phyloP scores from a whole-genome alignment of 441 rosid genomes.

The Eruca vesicaria region DNA sequence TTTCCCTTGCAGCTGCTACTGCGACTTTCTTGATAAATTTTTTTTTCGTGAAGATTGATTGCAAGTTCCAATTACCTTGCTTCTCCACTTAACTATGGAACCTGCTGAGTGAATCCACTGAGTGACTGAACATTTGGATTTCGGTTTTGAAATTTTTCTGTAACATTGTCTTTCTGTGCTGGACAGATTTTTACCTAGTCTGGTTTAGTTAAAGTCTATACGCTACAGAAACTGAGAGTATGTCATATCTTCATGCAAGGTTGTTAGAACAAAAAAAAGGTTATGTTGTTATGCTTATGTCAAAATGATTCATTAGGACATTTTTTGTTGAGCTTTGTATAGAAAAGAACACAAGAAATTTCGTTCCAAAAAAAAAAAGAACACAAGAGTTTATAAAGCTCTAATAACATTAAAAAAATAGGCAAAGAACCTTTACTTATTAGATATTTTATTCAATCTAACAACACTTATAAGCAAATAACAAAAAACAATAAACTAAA shows the following conservation, averaged over 20 bases:
- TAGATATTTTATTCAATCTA: background rate
- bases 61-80: background rate
- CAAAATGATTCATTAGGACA: background rate
- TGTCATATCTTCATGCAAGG: background rate
- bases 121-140: background rate
- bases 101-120: background rate
- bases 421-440: background rate
- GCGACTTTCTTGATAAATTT: background rate
- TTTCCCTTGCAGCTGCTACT: constrained; percentile 1
- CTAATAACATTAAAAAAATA: background rate
- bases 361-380: background rate
- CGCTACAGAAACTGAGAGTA: background rate
- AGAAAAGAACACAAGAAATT: background rate
- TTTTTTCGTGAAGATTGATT: background rate
- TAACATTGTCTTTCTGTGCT: background rate
- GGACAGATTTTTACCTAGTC: background rate
- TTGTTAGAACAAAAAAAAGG: background rate
- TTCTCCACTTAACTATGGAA: background rate
- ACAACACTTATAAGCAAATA: background rate
- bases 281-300: background rate
- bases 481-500: background rate
- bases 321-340: background rate
- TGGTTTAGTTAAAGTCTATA: background rate
- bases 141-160: background rate
- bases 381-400: background rate